Percentiles rank a stretch among this genome's conserved stretches.
Evolutionary conservation across 2,329 filamentous ascomycete genomes (phyloP).

Genomic region (Colletotrichum sp.): DNA sequence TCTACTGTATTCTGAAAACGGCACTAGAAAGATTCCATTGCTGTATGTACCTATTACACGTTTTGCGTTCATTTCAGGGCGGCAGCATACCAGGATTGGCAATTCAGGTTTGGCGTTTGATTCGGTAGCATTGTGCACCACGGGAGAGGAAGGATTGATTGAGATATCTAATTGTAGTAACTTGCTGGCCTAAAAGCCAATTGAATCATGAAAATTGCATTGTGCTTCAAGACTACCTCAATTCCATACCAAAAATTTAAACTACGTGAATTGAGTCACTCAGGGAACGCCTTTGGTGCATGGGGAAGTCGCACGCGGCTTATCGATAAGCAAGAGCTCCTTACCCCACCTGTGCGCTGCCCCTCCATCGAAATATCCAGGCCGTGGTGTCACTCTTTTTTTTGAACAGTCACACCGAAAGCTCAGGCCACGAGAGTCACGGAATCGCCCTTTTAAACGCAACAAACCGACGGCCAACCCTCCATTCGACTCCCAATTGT

Average conservation of each 20-base stretch:
- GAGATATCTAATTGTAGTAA: background rate
- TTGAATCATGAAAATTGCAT: background rate
- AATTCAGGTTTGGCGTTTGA: constrained; percentile 11
- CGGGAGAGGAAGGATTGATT: background rate
- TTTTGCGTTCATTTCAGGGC: background rate
- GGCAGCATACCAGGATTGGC: constrained; percentile 13
- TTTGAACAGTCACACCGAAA: constrained; percentile 1
- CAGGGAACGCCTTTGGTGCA: background rate
- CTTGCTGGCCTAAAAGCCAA: background rate
- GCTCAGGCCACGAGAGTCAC: constrained; percentile 8
- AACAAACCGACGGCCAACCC: background rate
- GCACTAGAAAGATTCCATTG: background rate
- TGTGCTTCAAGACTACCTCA: background rate
- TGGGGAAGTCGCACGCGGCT: background rate
- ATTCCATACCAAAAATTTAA: background rate
- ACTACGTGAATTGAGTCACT: background rate
- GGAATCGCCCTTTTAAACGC: background rate
- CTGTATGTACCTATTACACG: constrained; percentile 9
- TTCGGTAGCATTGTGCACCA: background rate
- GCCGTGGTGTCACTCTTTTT: background rate
- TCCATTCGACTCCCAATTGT: background rate
- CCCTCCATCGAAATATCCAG: constrained; percentile 19
- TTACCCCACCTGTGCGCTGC: background rate
- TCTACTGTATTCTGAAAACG: background rate
- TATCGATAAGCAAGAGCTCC: background rate